Evolutionary conservation across 208 protist species (phyloP).

Genomic region (Acanthamoeba royreba): DNA sequence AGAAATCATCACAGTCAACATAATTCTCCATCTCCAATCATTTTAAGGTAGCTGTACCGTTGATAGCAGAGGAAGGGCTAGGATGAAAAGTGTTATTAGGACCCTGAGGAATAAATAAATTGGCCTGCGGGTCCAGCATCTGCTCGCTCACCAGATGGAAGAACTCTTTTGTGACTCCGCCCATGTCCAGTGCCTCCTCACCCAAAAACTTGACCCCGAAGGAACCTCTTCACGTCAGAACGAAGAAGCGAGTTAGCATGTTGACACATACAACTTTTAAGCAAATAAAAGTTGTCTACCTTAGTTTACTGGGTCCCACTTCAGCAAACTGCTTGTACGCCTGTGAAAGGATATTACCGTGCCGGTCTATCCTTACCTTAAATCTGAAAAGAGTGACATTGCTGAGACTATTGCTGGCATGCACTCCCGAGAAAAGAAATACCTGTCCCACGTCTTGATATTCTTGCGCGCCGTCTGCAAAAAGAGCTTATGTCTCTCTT

Average conservation of each 20-base stretch:
- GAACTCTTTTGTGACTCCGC: not conserved
- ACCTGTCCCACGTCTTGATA: not conserved
- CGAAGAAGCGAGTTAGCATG: no score
- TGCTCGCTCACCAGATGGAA: not conserved
- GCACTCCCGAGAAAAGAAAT: not conserved
- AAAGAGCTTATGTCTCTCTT: not conserved
- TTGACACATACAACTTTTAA: no score
- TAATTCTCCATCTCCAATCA: not conserved
- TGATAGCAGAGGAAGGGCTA: not conserved
- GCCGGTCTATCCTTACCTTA: not conserved
- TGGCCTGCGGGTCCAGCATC: not conserved
- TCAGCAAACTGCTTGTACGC: not conserved
- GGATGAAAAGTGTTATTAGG: conserved; percentile 21
- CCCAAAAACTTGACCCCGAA: not conserved
- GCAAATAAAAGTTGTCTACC: not conserved
- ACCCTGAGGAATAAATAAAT: not conserved
- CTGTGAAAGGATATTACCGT: not conserved
- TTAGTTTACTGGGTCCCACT: not conserved
- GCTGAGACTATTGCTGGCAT: no score
- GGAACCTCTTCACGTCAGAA: not conserved
- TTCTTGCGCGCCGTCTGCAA: not conserved
- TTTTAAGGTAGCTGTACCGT: no score
- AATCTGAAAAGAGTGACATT: no score
- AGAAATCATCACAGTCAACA: no score
- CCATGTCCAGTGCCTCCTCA: not conserved